Evolutionary conservation across 2,329 filamentous ascomycete genomes (phyloP), one percentile per base, ranked within the genome.

Genomic region (Phymatotrichopsis omnivora): DNA sequence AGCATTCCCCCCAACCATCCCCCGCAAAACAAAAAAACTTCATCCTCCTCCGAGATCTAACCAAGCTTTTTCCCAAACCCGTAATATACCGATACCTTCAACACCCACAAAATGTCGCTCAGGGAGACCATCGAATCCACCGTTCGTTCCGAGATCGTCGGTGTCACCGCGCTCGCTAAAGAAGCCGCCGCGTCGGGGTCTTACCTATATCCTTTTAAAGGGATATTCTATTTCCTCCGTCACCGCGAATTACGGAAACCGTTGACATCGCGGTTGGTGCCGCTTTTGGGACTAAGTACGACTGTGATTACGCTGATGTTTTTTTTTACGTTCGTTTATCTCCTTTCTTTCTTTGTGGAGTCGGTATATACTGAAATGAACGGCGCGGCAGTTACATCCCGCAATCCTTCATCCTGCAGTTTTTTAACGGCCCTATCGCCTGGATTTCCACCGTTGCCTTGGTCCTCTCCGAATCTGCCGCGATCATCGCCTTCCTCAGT

Each of bases 191-290:
- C 71, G 57, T 93, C 85, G 53, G 76, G 78, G 38, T 76, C 86
- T 19, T 94, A 91, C 61, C 64, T 93, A 53, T 95, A 94, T 64
- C 89, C 89, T 20, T 71, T 95, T 64, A 86, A 78, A 73, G 77
- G 77, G 20, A 72, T 80, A 42, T 59, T 69, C 55, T 80, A 77
- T 64, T 75, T 78, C 57, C 56, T 70, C 56, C 64, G 69, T 8
- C 73, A 80, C 62, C 70, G 68, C 53, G 64, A 66, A 25, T 69
- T 81, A 51, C 76, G 74, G 71, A 67, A 67, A 32, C 78, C 78
- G 0, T 67, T 81, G 35, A 64, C 68, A 20, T 65, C 68, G n/a
- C 73, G 72, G 41, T 65, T 79, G 27, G 62, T 68, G 2, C 55
- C 52, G 5, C 43, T 56, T n/a, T 56, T 93, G 39, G 71, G 73